Evolutionary conservation across 495 filamentous ascomycete genomes (phyloP).

Genomic region (Opeltia flavorubescens): DNA sequence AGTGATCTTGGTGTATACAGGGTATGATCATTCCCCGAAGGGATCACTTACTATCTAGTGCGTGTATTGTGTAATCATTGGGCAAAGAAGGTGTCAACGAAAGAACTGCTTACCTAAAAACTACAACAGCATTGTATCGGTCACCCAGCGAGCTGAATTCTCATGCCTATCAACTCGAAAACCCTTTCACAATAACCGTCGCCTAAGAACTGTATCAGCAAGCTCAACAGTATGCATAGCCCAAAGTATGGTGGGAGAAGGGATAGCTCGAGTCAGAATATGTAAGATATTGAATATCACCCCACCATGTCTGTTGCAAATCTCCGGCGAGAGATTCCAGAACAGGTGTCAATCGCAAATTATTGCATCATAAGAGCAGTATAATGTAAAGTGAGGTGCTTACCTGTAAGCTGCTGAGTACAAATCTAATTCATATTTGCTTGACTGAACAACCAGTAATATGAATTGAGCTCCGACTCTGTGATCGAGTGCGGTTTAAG

Average conservation of each 20-base stretch:
- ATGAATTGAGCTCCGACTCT: no score
- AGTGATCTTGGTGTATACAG: constrained; percentile 74
- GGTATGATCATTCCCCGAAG: constrained; percentile 48
- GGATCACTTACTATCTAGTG: constrained; percentile 80
- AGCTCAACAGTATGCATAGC: no score
- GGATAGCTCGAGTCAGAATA: constrained; percentile 64
- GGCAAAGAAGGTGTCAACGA: constrained; percentile 18
- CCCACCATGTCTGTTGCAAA: constrained; percentile 52
- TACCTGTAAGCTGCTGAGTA: no score
- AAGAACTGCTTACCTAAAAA: constrained; percentile 6
- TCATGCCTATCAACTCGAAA: neutral
- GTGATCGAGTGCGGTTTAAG: no score
- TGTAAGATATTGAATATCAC: constrained; percentile 91
- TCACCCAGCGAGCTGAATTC: neutral
- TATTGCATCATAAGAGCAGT: constrained; percentile 61
- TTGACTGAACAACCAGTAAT: no score
- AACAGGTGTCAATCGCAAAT: constrained; percentile 90
- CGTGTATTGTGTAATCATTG: constrained; percentile 64
- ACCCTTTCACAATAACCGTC: constrained; percentile 1
- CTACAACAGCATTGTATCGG: constrained; percentile 18
- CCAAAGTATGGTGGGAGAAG: neutral
- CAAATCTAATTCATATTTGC: no score
- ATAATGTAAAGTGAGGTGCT: neutral
- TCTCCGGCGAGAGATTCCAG: constrained; percentile 78
- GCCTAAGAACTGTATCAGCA: no score